Conservation (phyloP, 257 asterid species). For the Agastache rugosa region DNA sequence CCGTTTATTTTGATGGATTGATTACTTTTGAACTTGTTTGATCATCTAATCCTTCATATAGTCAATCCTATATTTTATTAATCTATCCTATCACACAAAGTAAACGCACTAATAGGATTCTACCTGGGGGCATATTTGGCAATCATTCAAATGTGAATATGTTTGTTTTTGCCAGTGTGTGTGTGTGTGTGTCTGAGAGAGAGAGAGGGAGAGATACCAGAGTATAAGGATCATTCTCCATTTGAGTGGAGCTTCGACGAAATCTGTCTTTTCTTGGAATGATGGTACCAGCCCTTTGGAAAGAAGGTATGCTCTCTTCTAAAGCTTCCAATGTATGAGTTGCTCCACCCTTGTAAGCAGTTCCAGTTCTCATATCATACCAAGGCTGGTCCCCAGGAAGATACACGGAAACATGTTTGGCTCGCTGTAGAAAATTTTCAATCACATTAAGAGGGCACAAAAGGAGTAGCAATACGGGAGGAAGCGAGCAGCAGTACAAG, state of each 20-base stretch:
- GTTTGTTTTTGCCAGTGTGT: neutral
- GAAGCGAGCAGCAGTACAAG: slow-evolving; percentile 1
- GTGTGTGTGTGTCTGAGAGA: neutral
- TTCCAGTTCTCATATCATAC: slow-evolving; percentile 85
- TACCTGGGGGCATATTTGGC: neutral
- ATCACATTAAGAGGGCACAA: slow-evolving; percentile 19
- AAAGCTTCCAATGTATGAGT: slow-evolving; percentile 73
- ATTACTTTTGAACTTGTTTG: too few species aligned
- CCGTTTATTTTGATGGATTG: too few species aligned
- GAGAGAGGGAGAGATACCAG: slow-evolving; percentile 59
- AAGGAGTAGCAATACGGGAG: neutral
- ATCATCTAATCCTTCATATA: too few species aligned
- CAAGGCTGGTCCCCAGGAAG: slow-evolving; percentile 89
- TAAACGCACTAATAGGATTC: neutral
- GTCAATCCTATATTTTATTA: too few species aligned
- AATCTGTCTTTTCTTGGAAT: slow-evolving; percentile 90
- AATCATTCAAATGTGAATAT: neutral
- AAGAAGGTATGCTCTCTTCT: slow-evolving; percentile 85
- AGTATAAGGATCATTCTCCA: slow-evolving; percentile 95
- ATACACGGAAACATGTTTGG: slow-evolving; percentile 81
- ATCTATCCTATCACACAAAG: too few species aligned
- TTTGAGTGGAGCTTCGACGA: slow-evolving; percentile 93
- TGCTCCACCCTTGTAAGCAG: slow-evolving; percentile 72
- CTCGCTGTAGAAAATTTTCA: slow-evolving; percentile 54
- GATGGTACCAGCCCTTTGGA: slow-evolving; percentile 94